These are phyloP conservation scores for Aspergillus piperis DNA, from an alignment of 2,329 filamentous ascomycete species.

Conservation along the genomic window DNA sequence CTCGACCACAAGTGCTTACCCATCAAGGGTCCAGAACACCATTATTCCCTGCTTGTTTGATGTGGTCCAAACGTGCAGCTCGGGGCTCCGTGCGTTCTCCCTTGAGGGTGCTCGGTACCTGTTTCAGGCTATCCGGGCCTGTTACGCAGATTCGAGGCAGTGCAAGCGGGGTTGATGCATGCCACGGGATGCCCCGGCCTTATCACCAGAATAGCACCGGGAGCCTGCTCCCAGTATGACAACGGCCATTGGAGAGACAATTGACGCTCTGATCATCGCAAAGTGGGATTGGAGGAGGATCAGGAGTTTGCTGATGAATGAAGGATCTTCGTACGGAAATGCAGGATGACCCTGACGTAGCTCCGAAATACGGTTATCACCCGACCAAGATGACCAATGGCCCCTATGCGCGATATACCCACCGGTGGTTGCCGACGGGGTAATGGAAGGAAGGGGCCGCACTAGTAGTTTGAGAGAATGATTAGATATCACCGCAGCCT, in stretches of 20 bases:
- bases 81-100: conserved; percentile 1
- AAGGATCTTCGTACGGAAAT: neutral
- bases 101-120: neutral
- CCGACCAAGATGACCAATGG: neutral
- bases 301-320: neutral
- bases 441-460: neutral
- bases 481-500: neutral
- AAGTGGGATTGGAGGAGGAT: neutral
- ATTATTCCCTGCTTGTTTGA: neutral
- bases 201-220: neutral
- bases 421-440: neutral
- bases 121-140: neutral
- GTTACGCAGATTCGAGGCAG: neutral
- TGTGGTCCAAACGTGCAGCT: neutral
- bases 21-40: neutral
- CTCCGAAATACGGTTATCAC: neutral
- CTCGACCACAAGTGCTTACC: neutral
- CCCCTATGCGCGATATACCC: neutral
- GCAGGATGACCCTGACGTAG: conserved; percentile 1
- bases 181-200: neutral
- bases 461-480: neutral
- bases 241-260: neutral
- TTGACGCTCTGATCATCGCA: neutral
- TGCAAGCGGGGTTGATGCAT: conserved; percentile 1
- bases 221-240: neutral